Evolutionary conservation across 2,329 filamentous ascomycete species (phyloP), one percentile per base, ranked within the genome.

Genomic region (Botrytis deweyae): DNA sequence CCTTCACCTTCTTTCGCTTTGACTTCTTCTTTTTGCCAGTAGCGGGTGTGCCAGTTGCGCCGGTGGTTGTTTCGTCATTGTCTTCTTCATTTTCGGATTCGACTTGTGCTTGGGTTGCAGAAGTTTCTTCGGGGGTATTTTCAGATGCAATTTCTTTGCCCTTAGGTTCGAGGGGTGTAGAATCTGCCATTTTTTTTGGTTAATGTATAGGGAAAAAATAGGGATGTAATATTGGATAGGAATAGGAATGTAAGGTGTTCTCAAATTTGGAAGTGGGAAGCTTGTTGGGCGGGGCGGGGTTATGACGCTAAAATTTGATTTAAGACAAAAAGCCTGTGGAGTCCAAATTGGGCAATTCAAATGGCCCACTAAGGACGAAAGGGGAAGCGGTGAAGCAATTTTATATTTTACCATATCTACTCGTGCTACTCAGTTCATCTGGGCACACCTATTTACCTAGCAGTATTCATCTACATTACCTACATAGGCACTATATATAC

Each of bases 1-100:
- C 72, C 79, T 87, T 87, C 76, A 88, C 83, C 84, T 90, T 90
- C 83, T 88, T 87, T 82, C 87, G 88, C 85, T 91, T 90, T 76
- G 86, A 89, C 84, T 91, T 92, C 83, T 91, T 91, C 78, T 89
- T 88, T 79, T 86, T 87, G 63, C 80, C 77, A 22, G 80, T 74
- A 38, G 78, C 78, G 73, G 78, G 74, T 33, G 79, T 76, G 63
- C 80, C 79, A 75, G 46, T 78, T 77, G 69, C 61, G 42, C 78
- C 75, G 75, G 46, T 78, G 36, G 76, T 78, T 62, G 77, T 74
- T 59, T 73, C 77, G n/a, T 78, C 81, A 36, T 83, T 81, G 72
- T 83, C 83, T 62, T 82, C 83, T 75, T 86, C 86, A 74, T 85
- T 85, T 42, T 86, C 86, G 64, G 84, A 85, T 72, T 85, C 86